Base-by-base conservation (phyloP, 148 eudicot species). In the Vaccinium vitisidaea region DNA sequence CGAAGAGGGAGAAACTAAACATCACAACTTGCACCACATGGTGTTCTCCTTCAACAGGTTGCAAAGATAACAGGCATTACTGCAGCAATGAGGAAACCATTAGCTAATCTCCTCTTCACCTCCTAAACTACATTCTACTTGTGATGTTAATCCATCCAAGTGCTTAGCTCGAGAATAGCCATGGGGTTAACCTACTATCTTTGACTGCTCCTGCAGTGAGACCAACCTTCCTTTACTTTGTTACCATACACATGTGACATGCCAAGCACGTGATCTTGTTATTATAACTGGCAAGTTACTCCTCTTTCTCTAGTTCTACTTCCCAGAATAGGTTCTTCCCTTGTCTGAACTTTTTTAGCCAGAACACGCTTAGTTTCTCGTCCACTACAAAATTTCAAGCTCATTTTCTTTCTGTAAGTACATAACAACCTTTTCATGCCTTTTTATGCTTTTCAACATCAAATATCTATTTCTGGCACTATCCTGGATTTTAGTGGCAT, bases 361-460 rank as follows among this genome's bases (percentile, higher is more conserved):
- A 81, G 77, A 82, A 16, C 11, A 49, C 9, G 1, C 32, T 10
- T 65, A 21, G 10, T 61, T 58, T 65, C 69, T 61, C 8, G 39
- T 50, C 75, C 75, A 49, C 25, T 5, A 13, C 59, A 55, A 25
- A 13, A 54, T 7, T 25, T 65, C 15, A 4, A 36, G 77, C 15
- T 4, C 27, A 67, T 71, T 67, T 67, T 10, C 48, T 18, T 7
- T 82, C 10, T 69, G 56, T 2, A 82, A 25, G 49, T n/a, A 50
- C 16, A 67, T 59, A 7, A 54, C 25, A 12, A 46, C 59, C 32
- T 65, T 19, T 65, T 30, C n/a, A 25, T 65, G 12, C n/a, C 75
- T 65, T 81, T 81, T 81, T 46, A 0, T 15, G 59, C 16, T 67
- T 19, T 69, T 58, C 77, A 82, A 69, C 46, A 25, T 21, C 77